phyloP scores from a whole-genome alignment of 441 rosid genomes.

The Populus hybrid region DNA sequence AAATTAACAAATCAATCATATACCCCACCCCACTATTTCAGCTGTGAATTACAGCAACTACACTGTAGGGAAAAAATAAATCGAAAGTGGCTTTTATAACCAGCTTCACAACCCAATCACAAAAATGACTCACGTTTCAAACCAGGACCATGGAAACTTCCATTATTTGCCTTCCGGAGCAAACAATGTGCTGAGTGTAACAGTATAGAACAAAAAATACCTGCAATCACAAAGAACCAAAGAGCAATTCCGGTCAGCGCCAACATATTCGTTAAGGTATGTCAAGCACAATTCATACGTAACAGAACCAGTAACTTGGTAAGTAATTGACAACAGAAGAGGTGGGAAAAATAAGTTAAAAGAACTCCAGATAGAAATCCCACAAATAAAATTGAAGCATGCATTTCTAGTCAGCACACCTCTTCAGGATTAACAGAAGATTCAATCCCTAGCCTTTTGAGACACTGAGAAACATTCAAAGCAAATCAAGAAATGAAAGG shows the following conservation, averaged over 20 bases:
- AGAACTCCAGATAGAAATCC: neutral
- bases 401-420: neutral
- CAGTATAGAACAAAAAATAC: slow-evolving; percentile 13
- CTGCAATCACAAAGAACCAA: slow-evolving; percentile 28
- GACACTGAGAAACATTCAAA: neutral
- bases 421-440: neutral
- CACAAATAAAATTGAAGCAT: neutral
- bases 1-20: slow-evolving; percentile 36
- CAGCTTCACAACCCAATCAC: slow-evolving; percentile 22
- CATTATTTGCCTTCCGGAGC: slow-evolving; percentile 22
- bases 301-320: neutral
- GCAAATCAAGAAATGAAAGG: neutral
- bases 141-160: slow-evolving; percentile 14
- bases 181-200: slow-evolving; percentile 17
- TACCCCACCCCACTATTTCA: slow-evolving; percentile 20
- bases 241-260: neutral
- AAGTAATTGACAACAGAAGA: neutral
- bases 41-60: slow-evolving; percentile 15
- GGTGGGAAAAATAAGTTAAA: neutral
- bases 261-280: neutral
- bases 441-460: neutral
- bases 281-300: neutral
- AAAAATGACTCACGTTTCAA: slow-evolving; percentile 16
- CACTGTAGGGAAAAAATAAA: neutral
- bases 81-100: slow-evolving; percentile 1